A percentile compares a stretch with the other conserved stretches of the same genome.
phyloP scores from a whole-genome alignment of 768 basidiomycete species.

The Auricularia sp. region DNA sequence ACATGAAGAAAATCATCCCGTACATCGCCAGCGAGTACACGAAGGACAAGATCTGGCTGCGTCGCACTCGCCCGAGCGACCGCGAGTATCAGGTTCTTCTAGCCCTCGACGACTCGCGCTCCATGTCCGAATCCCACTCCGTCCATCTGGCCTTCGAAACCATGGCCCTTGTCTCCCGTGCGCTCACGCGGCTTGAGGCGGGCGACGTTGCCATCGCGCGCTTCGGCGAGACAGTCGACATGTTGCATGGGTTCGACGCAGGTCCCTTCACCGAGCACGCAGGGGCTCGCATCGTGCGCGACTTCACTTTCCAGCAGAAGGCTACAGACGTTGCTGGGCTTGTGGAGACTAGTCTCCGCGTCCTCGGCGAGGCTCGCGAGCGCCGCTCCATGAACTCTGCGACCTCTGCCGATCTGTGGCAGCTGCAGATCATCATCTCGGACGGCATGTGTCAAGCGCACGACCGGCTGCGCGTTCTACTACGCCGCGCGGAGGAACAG shows the following conservation, averaged over 20 bases:
- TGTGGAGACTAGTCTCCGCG: conserved; percentile 63
- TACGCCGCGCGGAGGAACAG: conserved; percentile 81
- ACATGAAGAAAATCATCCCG: conserved; percentile 97
- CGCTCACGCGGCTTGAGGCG: conserved; percentile 82
- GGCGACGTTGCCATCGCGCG: conserved; percentile 89
- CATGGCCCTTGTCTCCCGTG: conserved; percentile 82
- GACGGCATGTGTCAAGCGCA: conserved; percentile 99
- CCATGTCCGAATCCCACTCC: conserved; percentile 89
- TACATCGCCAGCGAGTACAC: conserved; percentile 99
- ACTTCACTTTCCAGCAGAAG: conserved; percentile 84
- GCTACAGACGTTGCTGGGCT: conserved; percentile 80
- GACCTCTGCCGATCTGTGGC: conserved; percentile 82
- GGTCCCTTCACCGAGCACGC: conserved; percentile 74
- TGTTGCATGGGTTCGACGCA: conserved; percentile 77
- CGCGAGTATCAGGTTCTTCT: conserved; percentile 94
- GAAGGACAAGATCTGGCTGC: conserved; percentile 98
- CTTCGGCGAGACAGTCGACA: conserved; percentile 81
- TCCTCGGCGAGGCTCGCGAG: conserved; percentile 71
- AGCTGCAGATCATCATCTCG: conserved; percentile 94
- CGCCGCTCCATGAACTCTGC: conserved; percentile 44
- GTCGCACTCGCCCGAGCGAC: conserved; percentile 85
- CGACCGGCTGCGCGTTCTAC: conserved; percentile 63
- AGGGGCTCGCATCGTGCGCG: conserved; percentile 68
- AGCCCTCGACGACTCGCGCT: conserved; percentile 90
- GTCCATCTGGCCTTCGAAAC: conserved; percentile 92